A percentile compares a stretch with the other conserved stretches of the same genome.
Conservation (phyloP, 306 rosid genomes). For the Dalbergia cultrata region DNA sequence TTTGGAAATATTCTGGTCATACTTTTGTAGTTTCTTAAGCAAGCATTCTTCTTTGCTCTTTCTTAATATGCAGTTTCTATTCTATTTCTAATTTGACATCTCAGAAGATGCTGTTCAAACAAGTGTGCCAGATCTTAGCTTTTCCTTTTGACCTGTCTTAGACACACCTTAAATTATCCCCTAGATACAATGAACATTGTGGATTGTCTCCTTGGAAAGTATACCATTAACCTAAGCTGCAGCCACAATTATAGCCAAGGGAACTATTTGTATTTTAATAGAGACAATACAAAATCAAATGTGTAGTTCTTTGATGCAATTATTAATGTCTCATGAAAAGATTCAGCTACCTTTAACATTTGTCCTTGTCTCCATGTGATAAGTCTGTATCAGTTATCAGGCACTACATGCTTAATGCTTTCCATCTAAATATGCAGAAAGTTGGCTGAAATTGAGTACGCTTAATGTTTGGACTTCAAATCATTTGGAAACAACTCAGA, state of each 20-base stretch:
- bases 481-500: background rate
- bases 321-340: conserved; percentile 1
- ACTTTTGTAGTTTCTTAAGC: conserved; percentile 29
- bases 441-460: background rate
- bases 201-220: background rate
- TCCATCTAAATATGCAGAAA: background rate
- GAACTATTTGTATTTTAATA: background rate
- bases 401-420: background rate
- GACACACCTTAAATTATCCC: background rate
- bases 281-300: background rate
- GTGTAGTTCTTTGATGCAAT: background rate
- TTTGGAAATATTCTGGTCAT: conserved; percentile 41
- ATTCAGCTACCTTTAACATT: background rate
- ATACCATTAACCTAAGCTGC: background rate
- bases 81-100: conserved; percentile 3
- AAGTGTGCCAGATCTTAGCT: background rate
- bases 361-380: background rate
- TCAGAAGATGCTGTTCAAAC: background rate
- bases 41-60: background rate
- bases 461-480: background rate
- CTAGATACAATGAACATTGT: background rate
- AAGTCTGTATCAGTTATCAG: background rate
- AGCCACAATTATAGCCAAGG: background rate
- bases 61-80: conserved; percentile 18
- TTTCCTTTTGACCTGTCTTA: background rate